phyloP scores from a whole-genome alignment of 306 rosid species.

The Ziziphus jujuba region DNA sequence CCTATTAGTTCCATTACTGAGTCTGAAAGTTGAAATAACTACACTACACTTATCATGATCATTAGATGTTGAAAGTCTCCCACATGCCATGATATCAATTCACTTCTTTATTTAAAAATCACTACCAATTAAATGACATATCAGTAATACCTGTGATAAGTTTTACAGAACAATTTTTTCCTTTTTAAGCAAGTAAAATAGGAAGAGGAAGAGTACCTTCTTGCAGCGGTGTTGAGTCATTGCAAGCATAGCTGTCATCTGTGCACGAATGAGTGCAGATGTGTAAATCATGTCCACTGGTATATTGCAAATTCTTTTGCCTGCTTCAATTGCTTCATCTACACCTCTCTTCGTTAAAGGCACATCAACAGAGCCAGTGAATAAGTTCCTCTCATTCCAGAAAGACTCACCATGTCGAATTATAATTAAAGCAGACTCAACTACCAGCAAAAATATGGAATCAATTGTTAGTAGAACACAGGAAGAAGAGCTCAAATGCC shows the following conservation, averaged over 20 bases:
- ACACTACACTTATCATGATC: background rate
- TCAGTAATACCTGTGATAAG: background rate
- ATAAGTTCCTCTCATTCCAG: slow-evolving; percentile 82
- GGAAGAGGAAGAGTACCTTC: slow-evolving; percentile 45
- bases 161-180: background rate
- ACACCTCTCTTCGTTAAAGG: slow-evolving; percentile 72
- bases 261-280: slow-evolving; percentile 81
- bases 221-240: slow-evolving; percentile 72
- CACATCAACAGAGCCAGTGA: slow-evolving; percentile 86
- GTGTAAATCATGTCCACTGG: slow-evolving; percentile 78
- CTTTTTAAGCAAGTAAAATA: background rate
- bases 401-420: slow-evolving; percentile 78
- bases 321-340: slow-evolving; percentile 89
- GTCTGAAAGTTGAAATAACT: too few relatives aligned
- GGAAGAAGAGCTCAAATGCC: background rate
- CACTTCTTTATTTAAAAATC: background rate
- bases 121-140: background rate
- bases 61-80: background rate
- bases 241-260: slow-evolving; percentile 89
- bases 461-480: slow-evolving; percentile 15
- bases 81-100: background rate
- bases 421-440: slow-evolving; percentile 67
- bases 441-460: slow-evolving; percentile 26
- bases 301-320: slow-evolving; percentile 76
- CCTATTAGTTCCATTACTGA: too few relatives aligned